These are phyloP conservation scores for Larix kaempferi DNA, from an alignment of 75 land plant species.

Conservation along the genomic window DNA sequence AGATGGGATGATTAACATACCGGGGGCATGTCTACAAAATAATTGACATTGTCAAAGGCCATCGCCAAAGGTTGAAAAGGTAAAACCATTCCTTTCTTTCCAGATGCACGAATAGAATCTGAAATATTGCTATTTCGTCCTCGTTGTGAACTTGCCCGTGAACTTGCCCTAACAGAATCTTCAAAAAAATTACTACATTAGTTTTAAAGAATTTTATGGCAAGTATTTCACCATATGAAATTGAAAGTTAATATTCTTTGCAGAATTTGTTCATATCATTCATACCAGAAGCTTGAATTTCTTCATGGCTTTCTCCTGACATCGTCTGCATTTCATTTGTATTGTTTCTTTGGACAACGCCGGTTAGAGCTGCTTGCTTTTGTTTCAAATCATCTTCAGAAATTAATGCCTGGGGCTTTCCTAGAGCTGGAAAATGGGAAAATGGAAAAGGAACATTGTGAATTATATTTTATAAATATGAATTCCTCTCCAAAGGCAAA, in stretches of 20 bases:
- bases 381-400: constrained; percentile 60
- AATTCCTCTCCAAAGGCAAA: too few species aligned
- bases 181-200: too few species aligned
- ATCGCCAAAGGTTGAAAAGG: constrained; percentile 82
- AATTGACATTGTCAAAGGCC: constrained; percentile 70
- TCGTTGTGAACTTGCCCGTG: constrained; percentile 10
- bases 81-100: constrained; percentile 64
- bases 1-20: constrained; percentile 26
- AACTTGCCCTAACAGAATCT: constrained; percentile 25
- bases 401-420: constrained; percentile 58
- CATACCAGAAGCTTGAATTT: too few species aligned
- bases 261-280: too few species aligned
- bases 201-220: too few species aligned
- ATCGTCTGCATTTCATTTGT: too few species aligned
- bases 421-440: constrained; percentile 55
- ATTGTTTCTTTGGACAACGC: too few species aligned
- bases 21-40: constrained; percentile 78
- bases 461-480: too few species aligned
- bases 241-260: too few species aligned
- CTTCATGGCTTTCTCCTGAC: too few species aligned
- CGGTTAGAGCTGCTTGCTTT: constrained; percentile 16
- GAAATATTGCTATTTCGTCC: background rate
- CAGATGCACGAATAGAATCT: constrained; percentile 2
- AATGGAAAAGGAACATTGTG: too few species aligned
- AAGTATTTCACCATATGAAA: too few species aligned